Evolutionary conservation across 1,284 basidiomycete species (phyloP).

Genomic region (Xanthoconium separans): DNA sequence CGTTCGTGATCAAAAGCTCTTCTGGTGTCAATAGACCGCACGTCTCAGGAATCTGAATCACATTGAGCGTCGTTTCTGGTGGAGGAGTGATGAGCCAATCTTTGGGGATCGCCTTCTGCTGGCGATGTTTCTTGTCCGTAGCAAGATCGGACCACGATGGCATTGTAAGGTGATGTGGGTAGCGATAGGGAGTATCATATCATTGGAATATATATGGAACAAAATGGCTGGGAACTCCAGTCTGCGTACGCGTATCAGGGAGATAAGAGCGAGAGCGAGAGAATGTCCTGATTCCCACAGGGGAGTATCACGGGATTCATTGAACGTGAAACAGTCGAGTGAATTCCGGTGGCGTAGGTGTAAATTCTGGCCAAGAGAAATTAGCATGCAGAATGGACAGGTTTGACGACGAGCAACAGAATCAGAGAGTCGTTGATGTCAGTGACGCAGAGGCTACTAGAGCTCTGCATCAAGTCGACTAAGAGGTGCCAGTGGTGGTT

Average conservation of each 20-base stretch:
- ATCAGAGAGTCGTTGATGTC: constrained; percentile 83
- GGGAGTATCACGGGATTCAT: no score
- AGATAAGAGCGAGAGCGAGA: constrained; percentile 8
- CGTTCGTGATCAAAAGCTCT: constrained; percentile 54
- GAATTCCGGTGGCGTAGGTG: background rate
- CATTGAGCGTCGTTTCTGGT: constrained; percentile 36
- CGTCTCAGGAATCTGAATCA: constrained; percentile 40
- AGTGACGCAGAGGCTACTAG: constrained; percentile 53
- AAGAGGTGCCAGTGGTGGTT: constrained; percentile 85
- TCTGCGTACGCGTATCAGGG: background rate
- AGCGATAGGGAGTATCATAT: background rate
- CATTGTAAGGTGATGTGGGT: constrained; percentile 12
- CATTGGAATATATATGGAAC: constrained; percentile 11
- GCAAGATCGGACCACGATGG: constrained; percentile 44
- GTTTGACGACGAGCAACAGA: constrained; percentile 18
- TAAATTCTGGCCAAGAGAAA: constrained; percentile 3
- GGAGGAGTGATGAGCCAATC: constrained; percentile 45
- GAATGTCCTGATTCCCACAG: background rate
- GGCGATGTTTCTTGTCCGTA: constrained; percentile 41
- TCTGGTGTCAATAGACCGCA: constrained; percentile 44
- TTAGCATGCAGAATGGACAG: constrained; percentile 18
- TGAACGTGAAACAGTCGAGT: no score
- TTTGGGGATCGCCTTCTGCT: constrained; percentile 46
- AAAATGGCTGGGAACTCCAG: constrained; percentile 5
- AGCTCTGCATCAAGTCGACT: constrained; percentile 65